phyloP scores from a whole-genome alignment of 768 basidiomycete genomes.

The Lentinula detonsa region DNA sequence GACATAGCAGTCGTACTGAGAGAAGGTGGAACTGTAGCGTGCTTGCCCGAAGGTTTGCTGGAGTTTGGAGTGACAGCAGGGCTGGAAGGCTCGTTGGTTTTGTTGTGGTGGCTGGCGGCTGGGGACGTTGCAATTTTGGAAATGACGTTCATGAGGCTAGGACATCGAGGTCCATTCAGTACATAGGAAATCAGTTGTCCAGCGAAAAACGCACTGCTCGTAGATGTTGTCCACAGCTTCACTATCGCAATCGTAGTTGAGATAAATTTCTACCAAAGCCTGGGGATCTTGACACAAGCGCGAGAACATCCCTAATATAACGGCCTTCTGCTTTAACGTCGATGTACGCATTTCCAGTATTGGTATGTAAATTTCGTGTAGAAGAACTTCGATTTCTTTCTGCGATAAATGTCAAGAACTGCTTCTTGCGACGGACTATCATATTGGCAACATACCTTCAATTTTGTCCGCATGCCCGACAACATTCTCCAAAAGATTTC shows the following conservation, averaged over 20 bases:
- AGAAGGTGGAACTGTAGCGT: slow-evolving; percentile 40
- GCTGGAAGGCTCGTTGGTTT: slow-evolving; percentile 51
- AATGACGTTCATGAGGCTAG: slow-evolving; percentile 88
- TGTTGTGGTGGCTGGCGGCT: slow-evolving; percentile 39
- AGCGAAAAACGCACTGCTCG: slow-evolving; percentile 63
- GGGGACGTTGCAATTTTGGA: slow-evolving; percentile 79
- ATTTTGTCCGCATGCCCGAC: slow-evolving; percentile 89
- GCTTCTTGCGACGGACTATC: slow-evolving; percentile 5
- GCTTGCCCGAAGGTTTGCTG: slow-evolving; percentile 29
- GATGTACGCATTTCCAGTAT: slow-evolving; percentile 98
- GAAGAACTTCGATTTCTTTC: slow-evolving; percentile 99
- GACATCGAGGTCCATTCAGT: slow-evolving; percentile 6
- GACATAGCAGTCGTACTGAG: slow-evolving; percentile 61
- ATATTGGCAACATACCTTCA: slow-evolving; percentile 64
- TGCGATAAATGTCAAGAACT: slow-evolving; percentile 23
- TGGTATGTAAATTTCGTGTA: slow-evolving; percentile 98
- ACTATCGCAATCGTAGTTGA: slow-evolving; percentile 98
- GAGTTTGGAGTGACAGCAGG: slow-evolving; percentile 51
- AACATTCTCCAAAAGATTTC: slow-evolving; percentile 98
- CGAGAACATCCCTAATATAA: slow-evolving; percentile 83
- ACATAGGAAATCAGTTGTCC: not conserved
- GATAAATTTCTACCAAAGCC: slow-evolving; percentile 94
- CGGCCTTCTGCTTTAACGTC: slow-evolving; percentile 90
- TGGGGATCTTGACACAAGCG: slow-evolving; percentile 94
- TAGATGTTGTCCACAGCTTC: slow-evolving; percentile 96